Base-by-base conservation (phyloP, 345 rosid genomes). In the Salix koriyanagi region DNA sequence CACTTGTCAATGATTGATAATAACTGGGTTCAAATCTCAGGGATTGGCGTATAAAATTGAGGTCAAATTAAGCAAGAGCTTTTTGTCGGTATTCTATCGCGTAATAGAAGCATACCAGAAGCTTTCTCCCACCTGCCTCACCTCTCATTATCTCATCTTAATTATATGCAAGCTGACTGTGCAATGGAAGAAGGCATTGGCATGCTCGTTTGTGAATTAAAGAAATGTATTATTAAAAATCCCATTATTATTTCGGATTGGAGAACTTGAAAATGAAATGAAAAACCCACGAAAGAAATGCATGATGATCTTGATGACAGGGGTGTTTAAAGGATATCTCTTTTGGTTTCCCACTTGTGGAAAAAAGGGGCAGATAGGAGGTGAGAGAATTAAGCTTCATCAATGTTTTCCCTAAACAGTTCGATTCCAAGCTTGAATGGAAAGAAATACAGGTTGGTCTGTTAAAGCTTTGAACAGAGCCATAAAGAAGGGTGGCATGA, bases 381-480 rank as follows among this genome's bases (percentile, higher is more conserved):
- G 36, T 10, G 77, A 39, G 73, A 48, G 78, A 72, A 25, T 25
- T 25, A 25, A 81, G 82, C 79, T 79, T 76, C 78, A 76, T 61
- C 77, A 71, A 74, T 64, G 77, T 75, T 61, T 28, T 28, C 73
- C 73, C n/a, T 66, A 76, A 80, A 79, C 72, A 76, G 67, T 83
- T 39, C 68, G 84, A 85, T 79, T 76, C 83, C 82, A 79, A 78
- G 80, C 88, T 85, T 85, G 75, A 44, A 74, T 74, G 77, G 86
- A 78, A 87, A 85, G 85, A 76, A 71, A 80, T 21, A 83, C 86
- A 78, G 77, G 83, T 61, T 81, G 78, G 83, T 77, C 80, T 78
- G 83, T 41, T 76, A 46, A 66, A 66, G 80, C 76, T 74, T 32
- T 70, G 80, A 69, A 60, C 83, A 78, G 79, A 68, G 54, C 44